Evolutionary conservation across 1,284 basidiomycete species (phyloP).

Genomic region (Boletus subluridellus): DNA sequence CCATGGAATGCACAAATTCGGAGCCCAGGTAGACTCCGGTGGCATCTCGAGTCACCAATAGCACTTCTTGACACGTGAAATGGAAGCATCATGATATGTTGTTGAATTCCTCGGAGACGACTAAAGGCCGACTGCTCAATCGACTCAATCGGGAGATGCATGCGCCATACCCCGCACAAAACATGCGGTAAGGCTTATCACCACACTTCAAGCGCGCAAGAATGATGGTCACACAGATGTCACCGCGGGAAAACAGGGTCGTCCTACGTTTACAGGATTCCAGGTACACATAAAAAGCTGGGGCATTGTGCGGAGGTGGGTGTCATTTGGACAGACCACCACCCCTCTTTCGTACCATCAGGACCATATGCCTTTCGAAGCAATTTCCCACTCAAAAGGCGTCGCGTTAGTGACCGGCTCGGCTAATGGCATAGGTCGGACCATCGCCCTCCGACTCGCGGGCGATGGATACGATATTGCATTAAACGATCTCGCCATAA

Average conservation of each 20-base stretch:
- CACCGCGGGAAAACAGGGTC: not conserved
- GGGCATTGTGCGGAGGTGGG: not conserved
- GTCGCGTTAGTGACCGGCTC: constrained; percentile 38
- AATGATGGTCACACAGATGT: not conserved
- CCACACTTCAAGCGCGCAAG: not conserved
- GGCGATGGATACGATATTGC: constrained; percentile 38
- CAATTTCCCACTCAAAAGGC: constrained; percentile 7
- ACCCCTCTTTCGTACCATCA: not conserved
- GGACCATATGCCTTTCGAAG: constrained; percentile 5
- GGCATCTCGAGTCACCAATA: not conserved
- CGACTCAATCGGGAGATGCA: not conserved
- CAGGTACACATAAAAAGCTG: not conserved
- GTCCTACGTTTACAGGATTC: not conserved
- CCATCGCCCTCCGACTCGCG: constrained; percentile 36
- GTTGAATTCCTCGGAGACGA: no score
- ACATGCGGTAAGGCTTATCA: not conserved
- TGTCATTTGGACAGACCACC: not conserved
- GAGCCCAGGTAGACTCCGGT: not conserved
- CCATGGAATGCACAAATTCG: no score
- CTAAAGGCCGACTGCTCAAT: not conserved
- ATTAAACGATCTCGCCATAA: constrained; percentile 33
- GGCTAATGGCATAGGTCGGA: constrained; percentile 36
- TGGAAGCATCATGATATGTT: no score
- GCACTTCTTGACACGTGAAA: not conserved
- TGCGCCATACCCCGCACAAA: not conserved